phyloP scores from a whole-genome alignment of 306 rosid genomes.

The Canavalia gladiata region DNA sequence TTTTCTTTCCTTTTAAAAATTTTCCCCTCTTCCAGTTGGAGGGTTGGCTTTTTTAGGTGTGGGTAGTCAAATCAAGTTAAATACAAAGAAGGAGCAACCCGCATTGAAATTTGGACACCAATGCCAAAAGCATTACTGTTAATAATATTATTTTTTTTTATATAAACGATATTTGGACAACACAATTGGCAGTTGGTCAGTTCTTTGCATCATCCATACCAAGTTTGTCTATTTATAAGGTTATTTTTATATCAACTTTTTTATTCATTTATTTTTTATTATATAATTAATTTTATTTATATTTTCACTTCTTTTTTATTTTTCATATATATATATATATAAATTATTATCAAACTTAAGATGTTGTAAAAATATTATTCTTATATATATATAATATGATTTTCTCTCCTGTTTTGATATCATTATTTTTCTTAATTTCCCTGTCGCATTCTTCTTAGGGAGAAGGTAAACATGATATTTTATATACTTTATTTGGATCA shows the following conservation, averaged over 20 bases:
- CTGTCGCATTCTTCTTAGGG: too few relatives aligned
- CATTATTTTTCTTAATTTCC: too few relatives aligned
- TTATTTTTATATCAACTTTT: too few relatives aligned
- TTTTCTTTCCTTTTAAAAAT: not conserved
- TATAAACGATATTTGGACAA: not conserved
- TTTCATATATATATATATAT: too few relatives aligned
- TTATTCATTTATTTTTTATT: too few relatives aligned
- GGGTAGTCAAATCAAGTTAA: constrained; percentile 27
- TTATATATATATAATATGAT: too few relatives aligned
- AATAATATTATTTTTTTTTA: not conserved
- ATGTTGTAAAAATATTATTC: too few relatives aligned
- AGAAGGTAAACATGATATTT: too few relatives aligned
- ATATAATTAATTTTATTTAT: too few relatives aligned
- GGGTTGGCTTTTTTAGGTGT: constrained; percentile 2
- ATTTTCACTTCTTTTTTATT: too few relatives aligned
- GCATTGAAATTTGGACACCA: constrained; percentile 6
- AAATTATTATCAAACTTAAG: too few relatives aligned
- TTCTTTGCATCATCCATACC: not conserved
- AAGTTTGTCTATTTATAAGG: not conserved
- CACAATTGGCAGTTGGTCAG: constrained; percentile 3
- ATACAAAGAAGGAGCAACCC: constrained; percentile 30
- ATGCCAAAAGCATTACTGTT: not conserved
- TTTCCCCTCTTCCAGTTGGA: not conserved
- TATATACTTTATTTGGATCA: not conserved
- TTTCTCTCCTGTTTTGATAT: too few relatives aligned